A percentile compares a stretch with the other conserved stretches of the same genome.
Conservation (phyloP, 139 green algal genomes). For the Picochlorum sp. region DNA sequence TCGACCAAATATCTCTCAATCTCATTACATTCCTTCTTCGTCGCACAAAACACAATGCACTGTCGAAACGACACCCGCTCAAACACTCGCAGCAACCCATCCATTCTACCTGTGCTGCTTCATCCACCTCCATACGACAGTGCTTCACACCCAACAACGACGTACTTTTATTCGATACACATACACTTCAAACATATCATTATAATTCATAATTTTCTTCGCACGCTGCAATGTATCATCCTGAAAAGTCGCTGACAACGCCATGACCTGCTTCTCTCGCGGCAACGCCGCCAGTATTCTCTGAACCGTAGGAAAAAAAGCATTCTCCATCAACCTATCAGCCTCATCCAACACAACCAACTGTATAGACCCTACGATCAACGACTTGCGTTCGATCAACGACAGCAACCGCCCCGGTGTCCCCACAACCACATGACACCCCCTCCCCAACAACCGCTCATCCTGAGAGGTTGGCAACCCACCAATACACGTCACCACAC, state of each 20-base stretch:
- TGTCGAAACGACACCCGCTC: conserved; percentile 51
- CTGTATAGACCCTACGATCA: conserved; percentile 21
- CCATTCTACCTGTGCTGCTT: not conserved
- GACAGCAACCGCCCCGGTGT: conserved; percentile 63
- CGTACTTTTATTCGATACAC: conserved; percentile 40
- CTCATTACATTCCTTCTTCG: conserved; percentile 43
- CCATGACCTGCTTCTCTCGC: conserved; percentile 46
- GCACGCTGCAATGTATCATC: conserved; percentile 37
- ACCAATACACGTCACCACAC: conserved; percentile 49
- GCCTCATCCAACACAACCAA: conserved; percentile 76
- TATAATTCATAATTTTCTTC: conserved; percentile 31
- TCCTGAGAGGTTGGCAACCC: conserved; percentile 52
- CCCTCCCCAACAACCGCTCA: conserved; percentile 47
- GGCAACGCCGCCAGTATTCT: not conserved
- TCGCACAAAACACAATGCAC: conserved; percentile 71
- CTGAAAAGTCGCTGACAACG: conserved; percentile 66
- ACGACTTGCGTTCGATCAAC: conserved; percentile 38
- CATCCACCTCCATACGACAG: conserved; percentile 43
- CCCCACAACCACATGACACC: conserved; percentile 61
- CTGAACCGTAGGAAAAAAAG: conserved; percentile 29
- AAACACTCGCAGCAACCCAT: conserved; percentile 28
- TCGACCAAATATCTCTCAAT: conserved; percentile 41
- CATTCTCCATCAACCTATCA: conserved; percentile 54
- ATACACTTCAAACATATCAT: conserved; percentile 38
- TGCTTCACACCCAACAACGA: conserved; percentile 53